Base-by-base conservation (phyloP, 148 eudicot species). In the Spergularia bocconei region DNA sequence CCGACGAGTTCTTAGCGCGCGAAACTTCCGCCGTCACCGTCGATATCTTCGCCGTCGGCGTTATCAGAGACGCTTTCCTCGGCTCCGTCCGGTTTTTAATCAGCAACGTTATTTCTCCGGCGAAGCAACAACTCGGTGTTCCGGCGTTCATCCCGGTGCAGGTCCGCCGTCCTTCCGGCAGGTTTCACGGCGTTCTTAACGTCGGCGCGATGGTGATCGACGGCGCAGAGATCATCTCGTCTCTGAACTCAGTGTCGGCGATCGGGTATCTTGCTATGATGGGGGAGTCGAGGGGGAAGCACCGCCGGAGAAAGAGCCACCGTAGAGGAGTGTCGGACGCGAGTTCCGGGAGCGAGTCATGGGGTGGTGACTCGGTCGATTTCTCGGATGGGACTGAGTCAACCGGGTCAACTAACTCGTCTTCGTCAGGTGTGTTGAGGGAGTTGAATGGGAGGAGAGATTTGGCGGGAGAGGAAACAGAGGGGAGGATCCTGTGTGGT, bases 101-200 rank as follows among this genome's bases (percentile, higher is more conserved):
- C 77, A 84, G 97, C 54, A 87, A 68, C 65, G 77, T 82, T 57
- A 47, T 85, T 53, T 48, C 80, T 62, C 74, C 85, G 6, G 17
- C 66, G 78, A 16, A 51, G 25, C 68, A 51, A 7, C 79, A 50
- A 0, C 57, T 56, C 41, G 82, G 79, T 0, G 73, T 85, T 39
- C 94, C 97, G 41, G 78, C 86, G 3, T 93, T 85, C 78, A 69
- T 84, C 39, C 93, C 98, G 12, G 87, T 86, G 13, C 97, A 91
- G 69, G 79, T 93, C 51, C 90, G 97, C 16, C 92, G 98, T 0
- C 85, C 85, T 12, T 89, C 94, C 44, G 98, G 98, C 13, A 33
- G 92, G 19, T 91, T 86, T 71, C 91, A 88, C 58, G 98, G 98
- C 20, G 86, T 93, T 1, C 82, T 93, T 20, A 93, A 93, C 76